A percentile compares a stretch with the other conserved stretches of the same genome.
These are phyloP conservation scores for Calonectria multiphialidica DNA, from an alignment of 2,329 filamentous ascomycete genomes.

Conservation along the genomic window DNA sequence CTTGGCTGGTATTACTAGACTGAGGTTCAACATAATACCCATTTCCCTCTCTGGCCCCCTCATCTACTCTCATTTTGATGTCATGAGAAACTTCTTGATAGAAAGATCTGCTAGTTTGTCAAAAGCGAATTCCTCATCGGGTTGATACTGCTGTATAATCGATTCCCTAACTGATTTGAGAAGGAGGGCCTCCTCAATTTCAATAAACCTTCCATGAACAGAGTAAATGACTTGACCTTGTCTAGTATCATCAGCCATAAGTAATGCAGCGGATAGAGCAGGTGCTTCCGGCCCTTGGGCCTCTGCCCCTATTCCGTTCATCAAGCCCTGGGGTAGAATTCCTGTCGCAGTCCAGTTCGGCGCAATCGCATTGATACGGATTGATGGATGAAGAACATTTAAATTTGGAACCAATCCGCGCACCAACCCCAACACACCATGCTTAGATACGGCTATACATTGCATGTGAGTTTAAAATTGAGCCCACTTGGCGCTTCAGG, in stretches of 20 bases:
- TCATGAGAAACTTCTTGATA: neutral
- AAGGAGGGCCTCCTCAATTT: neutral
- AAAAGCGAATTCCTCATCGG: neutral
- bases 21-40: too few relatives aligned
- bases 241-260: neutral
- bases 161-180: neutral
- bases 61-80: neutral
- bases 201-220: neutral
- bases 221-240: neutral
- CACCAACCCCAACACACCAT: neutral
- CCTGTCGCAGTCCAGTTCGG: neutral
- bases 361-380: neutral
- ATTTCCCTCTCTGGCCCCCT: neutral
- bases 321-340: neutral
- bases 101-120: neutral
- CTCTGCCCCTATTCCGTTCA: neutral
- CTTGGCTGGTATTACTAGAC: too few relatives aligned
- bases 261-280: neutral
- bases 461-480: neutral
- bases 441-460: neutral
- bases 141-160: neutral
- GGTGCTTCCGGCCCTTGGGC: neutral
- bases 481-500: neutral
- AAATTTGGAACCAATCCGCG: neutral
- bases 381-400: neutral